These are phyloP conservation scores for Solanum hybrid DNA, from an alignment of 305 asterid species.

Conservation along the genomic window DNA sequence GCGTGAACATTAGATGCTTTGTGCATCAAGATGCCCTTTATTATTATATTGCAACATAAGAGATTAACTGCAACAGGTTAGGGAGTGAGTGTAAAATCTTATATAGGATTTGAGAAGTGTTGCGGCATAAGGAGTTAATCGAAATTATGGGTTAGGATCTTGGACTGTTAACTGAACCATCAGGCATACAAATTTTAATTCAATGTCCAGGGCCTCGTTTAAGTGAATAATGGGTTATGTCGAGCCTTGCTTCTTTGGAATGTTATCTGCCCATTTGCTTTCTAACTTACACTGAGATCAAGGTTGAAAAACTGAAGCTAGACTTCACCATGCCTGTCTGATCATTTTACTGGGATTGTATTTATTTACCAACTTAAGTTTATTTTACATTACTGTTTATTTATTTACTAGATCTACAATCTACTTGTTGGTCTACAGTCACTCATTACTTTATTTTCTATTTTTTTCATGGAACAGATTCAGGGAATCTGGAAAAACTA, in stretches of 20 bases:
- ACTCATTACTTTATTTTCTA: background rate
- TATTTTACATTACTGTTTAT: background rate
- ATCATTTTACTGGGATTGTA: background rate
- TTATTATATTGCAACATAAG: background rate
- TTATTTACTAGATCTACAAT: background rate
- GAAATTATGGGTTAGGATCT: background rate
- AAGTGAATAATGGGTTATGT: background rate
- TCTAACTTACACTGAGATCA: background rate
- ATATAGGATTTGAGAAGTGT: too few relatives aligned
- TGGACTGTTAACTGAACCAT: background rate
- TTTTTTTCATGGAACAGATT: slow-evolving; percentile 35
- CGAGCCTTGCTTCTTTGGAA: background rate
- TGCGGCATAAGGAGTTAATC: background rate
- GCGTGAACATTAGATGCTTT: background rate
- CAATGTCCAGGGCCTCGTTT: background rate
- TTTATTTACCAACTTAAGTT: background rate
- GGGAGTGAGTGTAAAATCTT: background rate
- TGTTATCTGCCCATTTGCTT: background rate
- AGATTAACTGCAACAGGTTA: background rate
- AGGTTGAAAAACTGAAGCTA: background rate
- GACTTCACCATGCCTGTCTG: background rate
- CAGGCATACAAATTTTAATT: background rate
- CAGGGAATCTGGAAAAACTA: slow-evolving; percentile 83
- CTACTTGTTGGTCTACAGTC: background rate
- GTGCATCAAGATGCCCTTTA: background rate